Percentiles rank a stretch among this genome's conserved stretches.
phyloP scores from a whole-genome alignment of 2,329 filamentous ascomycete genomes.

The Stachybotrys chartarum region DNA sequence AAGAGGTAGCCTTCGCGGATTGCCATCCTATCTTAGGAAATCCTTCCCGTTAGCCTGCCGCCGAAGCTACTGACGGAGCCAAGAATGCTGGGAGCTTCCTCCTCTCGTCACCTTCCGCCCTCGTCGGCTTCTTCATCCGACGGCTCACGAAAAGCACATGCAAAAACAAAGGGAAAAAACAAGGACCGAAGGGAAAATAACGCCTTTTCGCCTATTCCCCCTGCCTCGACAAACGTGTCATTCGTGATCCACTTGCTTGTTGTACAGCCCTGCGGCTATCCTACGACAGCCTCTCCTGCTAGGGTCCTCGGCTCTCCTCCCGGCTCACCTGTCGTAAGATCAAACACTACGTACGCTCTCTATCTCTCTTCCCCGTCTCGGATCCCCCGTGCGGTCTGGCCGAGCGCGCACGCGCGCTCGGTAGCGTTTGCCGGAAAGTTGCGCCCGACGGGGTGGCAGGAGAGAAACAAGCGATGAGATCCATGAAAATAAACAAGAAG shows the following conservation, averaged over 20 bases:
- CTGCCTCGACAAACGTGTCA: background rate
- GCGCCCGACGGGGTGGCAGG: too few species aligned
- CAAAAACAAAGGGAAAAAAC: conserved; percentile 3
- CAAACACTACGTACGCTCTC: too few species aligned
- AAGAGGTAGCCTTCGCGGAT: too few species aligned
- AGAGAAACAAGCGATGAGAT: too few species aligned
- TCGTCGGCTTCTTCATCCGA: background rate
- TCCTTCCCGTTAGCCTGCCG: background rate
- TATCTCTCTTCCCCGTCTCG: too few species aligned
- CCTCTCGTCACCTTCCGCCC: background rate
- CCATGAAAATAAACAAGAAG: background rate
- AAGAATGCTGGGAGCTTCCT: background rate
- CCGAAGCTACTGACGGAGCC: background rate
- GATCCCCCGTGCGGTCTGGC: too few species aligned
- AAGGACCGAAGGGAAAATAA: conserved; percentile 3
- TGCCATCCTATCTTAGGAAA: background rate
- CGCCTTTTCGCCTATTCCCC: conserved; percentile 1
- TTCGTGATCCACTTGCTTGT: conserved; percentile 4
- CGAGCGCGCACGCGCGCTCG: too few species aligned
- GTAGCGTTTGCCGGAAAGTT: too few species aligned
- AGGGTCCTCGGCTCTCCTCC: background rate
- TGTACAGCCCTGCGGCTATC: conserved; percentile 1
- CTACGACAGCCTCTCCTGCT: conserved; percentile 3
- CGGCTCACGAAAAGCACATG: background rate
- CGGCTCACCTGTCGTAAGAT: too few species aligned